Evolutionary conservation across 2,329 filamentous ascomycete genomes (phyloP).

Genomic region (Phialophora macrospora): DNA sequence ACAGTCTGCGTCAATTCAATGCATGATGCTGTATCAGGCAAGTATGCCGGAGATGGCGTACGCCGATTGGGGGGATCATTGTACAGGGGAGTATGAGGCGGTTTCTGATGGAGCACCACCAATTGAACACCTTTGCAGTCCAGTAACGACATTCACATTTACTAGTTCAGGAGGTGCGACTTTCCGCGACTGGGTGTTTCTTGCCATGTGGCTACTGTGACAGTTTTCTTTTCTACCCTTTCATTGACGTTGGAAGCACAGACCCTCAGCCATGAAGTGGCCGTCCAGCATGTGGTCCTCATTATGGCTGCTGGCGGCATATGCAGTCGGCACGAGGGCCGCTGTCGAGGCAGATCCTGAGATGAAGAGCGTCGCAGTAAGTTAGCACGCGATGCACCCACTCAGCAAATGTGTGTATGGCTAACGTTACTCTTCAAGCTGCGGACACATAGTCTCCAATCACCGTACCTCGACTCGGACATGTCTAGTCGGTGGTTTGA

Average conservation of each 20-base stretch:
- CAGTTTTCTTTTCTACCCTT: slow-evolving; percentile 2
- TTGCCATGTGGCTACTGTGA: slow-evolving; percentile 27
- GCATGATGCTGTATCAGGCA: not conserved
- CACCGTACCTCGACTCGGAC: slow-evolving; percentile 95
- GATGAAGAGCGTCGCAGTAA: slow-evolving; percentile 69
- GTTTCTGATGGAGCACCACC: slow-evolving; percentile 10
- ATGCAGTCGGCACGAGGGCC: slow-evolving; percentile 42
- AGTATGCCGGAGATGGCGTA: not conserved
- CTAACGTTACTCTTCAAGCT: slow-evolving; percentile 58
- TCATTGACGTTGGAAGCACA: slow-evolving; percentile 7
- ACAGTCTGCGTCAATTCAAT: slow-evolving; percentile 5
- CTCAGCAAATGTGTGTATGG: not conserved
- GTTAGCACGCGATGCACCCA: slow-evolving; percentile 46
- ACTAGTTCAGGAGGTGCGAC: slow-evolving; percentile 9
- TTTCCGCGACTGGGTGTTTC: slow-evolving; percentile 1
- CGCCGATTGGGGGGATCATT: not conserved
- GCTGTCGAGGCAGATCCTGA: slow-evolving; percentile 59
- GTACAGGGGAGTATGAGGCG: not conserved
- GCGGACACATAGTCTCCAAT: slow-evolving; percentile 80
- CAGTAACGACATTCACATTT: not conserved
- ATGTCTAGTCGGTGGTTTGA: slow-evolving; percentile 99
- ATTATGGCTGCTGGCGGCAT: slow-evolving; percentile 44
- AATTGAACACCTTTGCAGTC: slow-evolving; percentile 22
- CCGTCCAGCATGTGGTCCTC: slow-evolving; percentile 27
- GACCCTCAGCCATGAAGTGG: slow-evolving; percentile 26